These are phyloP conservation scores for Daldinia concentrica DNA, from an alignment of 495 filamentous ascomycete species.

Conservation along the genomic window DNA sequence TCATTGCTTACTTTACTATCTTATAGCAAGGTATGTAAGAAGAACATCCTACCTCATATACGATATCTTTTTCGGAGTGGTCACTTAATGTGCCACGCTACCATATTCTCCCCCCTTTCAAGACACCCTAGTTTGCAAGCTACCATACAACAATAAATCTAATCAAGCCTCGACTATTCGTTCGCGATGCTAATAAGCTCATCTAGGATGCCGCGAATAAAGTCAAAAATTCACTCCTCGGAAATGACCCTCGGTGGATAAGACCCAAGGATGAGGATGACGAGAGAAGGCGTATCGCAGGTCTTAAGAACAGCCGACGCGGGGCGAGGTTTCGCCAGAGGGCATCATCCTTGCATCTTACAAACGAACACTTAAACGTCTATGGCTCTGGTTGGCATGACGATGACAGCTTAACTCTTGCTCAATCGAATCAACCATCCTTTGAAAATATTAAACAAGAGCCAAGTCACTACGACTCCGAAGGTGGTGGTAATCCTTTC, in stretches of 20 bases:
- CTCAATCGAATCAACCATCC: conserved; percentile 37
- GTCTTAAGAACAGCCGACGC: conserved; percentile 44
- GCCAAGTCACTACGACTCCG: neutral
- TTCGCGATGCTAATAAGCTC: conserved; percentile 12
- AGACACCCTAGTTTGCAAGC: neutral
- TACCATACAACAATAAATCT: neutral
- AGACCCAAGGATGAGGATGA: conserved; percentile 56
- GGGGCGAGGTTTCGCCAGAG: conserved; percentile 23
- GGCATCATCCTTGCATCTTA: neutral
- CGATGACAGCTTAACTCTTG: conserved; percentile 30
- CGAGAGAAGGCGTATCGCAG: conserved; percentile 51
- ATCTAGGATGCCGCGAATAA: conserved; percentile 57
- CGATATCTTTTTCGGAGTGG: conserved; percentile 15
- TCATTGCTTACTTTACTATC: conserved; percentile 25
- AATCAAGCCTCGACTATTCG: neutral
- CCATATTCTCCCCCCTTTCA: too few relatives aligned
- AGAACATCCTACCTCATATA: neutral
- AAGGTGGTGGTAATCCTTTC: conserved; percentile 7
- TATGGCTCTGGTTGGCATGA: conserved; percentile 6
- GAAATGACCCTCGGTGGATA: conserved; percentile 58
- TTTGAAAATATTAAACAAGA: conserved; percentile 23
- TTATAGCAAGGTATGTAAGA: conserved; percentile 44
- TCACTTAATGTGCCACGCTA: neutral
- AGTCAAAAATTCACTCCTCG: conserved; percentile 56
- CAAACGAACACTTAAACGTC: neutral